These are phyloP conservation scores for Akanthomyces dipterigenus DNA, from an alignment of 2,329 filamentous ascomycete species.

Conservation along the genomic window DNA sequence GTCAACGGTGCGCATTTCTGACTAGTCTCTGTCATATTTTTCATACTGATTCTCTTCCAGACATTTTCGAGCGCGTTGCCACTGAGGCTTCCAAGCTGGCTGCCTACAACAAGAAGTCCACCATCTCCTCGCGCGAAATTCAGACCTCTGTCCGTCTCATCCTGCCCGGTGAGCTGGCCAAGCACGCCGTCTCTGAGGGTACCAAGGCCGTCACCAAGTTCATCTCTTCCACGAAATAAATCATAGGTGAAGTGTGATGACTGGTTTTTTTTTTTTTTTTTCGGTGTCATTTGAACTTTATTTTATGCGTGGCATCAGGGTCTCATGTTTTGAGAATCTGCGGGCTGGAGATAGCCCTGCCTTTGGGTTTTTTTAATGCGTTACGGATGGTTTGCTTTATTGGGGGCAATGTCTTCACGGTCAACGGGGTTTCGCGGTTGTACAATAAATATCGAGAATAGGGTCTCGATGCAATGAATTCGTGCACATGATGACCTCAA, in stretches of 20 bases:
- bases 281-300: conserved; percentile 37
- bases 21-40: background rate
- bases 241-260: conserved; percentile 35
- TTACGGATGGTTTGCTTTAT: conserved; percentile 64
- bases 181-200: conserved; percentile 98
- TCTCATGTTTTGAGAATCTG: conserved; percentile 50
- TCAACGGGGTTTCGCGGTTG: conserved; percentile 65
- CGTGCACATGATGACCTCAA: conserved; percentile 45
- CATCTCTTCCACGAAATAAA: conserved; percentile 98
- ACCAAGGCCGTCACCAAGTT: conserved; percentile 99
- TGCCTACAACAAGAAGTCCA: conserved; percentile 99
- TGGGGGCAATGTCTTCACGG: conserved; percentile 65
- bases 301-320: conserved; percentile 49
- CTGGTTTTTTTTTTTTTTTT: conserved; percentile 58
- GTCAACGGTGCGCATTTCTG: conserved; percentile 73
- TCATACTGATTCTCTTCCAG: conserved; percentile 34
- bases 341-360: conserved; percentile 25
- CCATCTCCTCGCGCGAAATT: conserved; percentile 98
- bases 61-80: conserved; percentile 98
- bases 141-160: conserved; percentile 98
- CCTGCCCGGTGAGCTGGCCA: conserved; percentile 95
- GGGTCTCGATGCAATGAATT: conserved; percentile 56
- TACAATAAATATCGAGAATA: conserved; percentile 64
- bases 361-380: conserved; percentile 60
- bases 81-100: conserved; percentile 98